Conservation (phyloP, 1,139 yeast species). For the Diutina siamensis region DNA sequence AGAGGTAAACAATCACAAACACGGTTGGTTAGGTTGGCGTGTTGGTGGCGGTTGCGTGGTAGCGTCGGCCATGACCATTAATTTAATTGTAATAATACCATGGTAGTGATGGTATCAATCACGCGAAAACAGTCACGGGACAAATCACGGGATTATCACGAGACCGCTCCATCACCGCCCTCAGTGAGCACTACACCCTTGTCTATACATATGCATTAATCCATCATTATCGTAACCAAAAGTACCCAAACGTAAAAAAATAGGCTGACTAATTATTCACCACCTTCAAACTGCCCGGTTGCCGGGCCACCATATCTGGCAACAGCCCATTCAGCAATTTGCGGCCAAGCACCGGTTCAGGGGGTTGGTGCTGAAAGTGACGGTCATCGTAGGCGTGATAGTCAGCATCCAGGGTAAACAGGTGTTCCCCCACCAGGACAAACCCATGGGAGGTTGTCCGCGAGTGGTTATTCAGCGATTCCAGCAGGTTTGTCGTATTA, state of each 20-base stretch:
- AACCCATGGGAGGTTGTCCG: constrained; percentile 4
- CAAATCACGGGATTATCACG: no score
- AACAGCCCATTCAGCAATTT: constrained; percentile 48
- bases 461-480: neutral
- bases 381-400: constrained; percentile 4
- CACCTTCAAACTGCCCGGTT: constrained; percentile 35
- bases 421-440: constrained; percentile 5
- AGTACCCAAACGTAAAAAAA: neutral
- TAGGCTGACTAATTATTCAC: constrained; percentile 23
- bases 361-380: neutral
- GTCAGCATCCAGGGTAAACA: constrained; percentile 5
- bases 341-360: constrained; percentile 1
- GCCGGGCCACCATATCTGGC: constrained; percentile 48
- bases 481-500: constrained; percentile 2
- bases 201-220: neutral
- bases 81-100: no score
- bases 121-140: no score
- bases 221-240: neutral
- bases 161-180: no score
- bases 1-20: no score
- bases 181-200: no score
- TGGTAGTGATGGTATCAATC: no score
- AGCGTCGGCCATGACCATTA: no score
- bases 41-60: no score
- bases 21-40: no score